phyloP scores from a whole-genome alignment of 495 filamentous ascomycete species.

The Annulohypoxylon moriforme region DNA sequence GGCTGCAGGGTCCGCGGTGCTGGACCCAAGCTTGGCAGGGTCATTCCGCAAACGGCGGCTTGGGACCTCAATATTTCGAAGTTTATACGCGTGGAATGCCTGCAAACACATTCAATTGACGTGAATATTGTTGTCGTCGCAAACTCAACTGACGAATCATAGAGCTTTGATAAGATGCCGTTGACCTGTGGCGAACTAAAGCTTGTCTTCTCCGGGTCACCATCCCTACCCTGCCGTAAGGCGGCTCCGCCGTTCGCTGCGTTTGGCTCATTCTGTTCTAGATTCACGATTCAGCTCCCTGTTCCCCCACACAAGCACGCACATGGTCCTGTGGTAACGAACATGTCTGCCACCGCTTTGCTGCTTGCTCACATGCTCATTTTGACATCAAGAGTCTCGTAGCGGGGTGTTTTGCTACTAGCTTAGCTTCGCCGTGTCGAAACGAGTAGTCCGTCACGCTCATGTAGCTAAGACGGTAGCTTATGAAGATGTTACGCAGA shows the following conservation, averaged over 20 bases:
- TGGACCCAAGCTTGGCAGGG: slow-evolving; percentile 38
- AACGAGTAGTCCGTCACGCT: slow-evolving; percentile 17
- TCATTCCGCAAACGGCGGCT: slow-evolving; percentile 38
- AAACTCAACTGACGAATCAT: slow-evolving; percentile 41
- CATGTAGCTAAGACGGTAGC: slow-evolving; percentile 13
- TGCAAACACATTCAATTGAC: slow-evolving; percentile 27
- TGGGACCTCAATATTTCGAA: slow-evolving; percentile 3
- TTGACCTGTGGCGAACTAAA: slow-evolving; percentile 37
- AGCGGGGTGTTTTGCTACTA: neutral
- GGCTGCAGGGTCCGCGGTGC: slow-evolving; percentile 38
- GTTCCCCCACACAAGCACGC: slow-evolving; percentile 33
- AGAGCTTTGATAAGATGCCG: slow-evolving; percentile 42
- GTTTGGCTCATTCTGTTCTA: slow-evolving; percentile 29
- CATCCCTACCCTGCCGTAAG: slow-evolving; percentile 39
- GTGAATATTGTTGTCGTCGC: slow-evolving; percentile 44
- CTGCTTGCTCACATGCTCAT: slow-evolving; percentile 26
- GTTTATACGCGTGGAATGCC: slow-evolving; percentile 19
- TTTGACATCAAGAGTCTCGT: slow-evolving; percentile 17
- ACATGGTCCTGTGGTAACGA: slow-evolving; percentile 35
- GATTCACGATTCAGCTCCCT: slow-evolving; percentile 36
- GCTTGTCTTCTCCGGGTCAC: slow-evolving; percentile 35
- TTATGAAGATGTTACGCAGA: slow-evolving; percentile 4
- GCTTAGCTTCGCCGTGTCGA: neutral
- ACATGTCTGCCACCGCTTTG: slow-evolving; percentile 35
- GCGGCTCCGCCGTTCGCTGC: slow-evolving; percentile 8